phyloP scores from a whole-genome alignment of 768 basidiomycete species.

The Zangia roseola region DNA sequence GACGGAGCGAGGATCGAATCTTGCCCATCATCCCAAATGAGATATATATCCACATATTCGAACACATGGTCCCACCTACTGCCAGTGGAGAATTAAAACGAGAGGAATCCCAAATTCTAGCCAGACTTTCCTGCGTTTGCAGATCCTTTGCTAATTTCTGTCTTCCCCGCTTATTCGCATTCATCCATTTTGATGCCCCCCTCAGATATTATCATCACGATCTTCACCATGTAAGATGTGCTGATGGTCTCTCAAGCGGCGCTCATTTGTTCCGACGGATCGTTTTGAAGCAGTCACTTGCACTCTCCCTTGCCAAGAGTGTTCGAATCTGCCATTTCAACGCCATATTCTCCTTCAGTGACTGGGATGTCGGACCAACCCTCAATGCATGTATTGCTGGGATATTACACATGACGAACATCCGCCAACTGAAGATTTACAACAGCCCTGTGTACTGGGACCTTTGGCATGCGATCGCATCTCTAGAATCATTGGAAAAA shows the following conservation, averaged over 20 bases:
- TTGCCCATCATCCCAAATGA: conserved; percentile 42
- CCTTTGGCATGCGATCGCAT: conserved; percentile 14
- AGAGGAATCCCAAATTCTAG: conserved; percentile 4
- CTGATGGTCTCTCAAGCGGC: too few species aligned
- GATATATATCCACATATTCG: conserved; percentile 43
- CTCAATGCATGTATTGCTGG: neutral
- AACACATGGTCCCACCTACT: conserved; percentile 25
- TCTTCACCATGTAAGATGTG: too few species aligned
- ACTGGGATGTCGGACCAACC: conserved; percentile 1
- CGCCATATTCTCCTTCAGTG: neutral
- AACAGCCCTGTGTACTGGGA: conserved; percentile 3
- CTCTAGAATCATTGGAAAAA: conserved; percentile 12
- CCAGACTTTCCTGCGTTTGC: conserved; percentile 40
- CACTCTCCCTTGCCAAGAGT: conserved; percentile 29
- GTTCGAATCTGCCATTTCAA: conserved; percentile 26
- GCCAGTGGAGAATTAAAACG: too few species aligned
- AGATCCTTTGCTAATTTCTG: conserved; percentile 40
- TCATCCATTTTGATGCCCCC: conserved; percentile 26
- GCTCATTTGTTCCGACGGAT: too few species aligned
- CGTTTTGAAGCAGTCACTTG: conserved; percentile 24
- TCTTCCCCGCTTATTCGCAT: conserved; percentile 41
- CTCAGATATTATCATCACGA: too few species aligned
- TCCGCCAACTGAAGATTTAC: conserved; percentile 13
- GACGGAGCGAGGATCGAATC: conserved; percentile 4
- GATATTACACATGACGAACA: conserved; percentile 17